Conservation (phyloP, 2,329 filamentous ascomycete species). For the Trichoderma harzianum region DNA sequence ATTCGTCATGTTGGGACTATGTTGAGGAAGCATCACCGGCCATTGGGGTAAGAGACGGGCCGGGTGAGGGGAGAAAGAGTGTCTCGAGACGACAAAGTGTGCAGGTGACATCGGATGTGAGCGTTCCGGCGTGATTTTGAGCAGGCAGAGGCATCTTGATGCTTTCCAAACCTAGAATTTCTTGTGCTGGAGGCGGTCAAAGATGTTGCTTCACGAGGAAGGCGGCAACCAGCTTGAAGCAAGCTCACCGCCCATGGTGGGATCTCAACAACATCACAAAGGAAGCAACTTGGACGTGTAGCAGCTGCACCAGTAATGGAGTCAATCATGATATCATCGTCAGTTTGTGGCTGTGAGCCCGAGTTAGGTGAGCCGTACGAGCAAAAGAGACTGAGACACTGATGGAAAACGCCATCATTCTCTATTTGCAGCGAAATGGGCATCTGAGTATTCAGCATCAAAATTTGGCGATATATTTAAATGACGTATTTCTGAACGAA, state of each 20-base stretch:
- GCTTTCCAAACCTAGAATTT: not conserved
- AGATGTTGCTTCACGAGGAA: not conserved
- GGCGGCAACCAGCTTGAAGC: not conserved
- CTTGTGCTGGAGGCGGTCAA: not conserved
- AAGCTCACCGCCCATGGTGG: not conserved
- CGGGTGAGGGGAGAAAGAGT: not conserved
- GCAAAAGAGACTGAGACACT: not conserved
- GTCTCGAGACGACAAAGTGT: not conserved
- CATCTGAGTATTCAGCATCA: not conserved
- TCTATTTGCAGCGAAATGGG: not conserved
- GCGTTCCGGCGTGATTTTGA: not conserved
- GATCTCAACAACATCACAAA: not conserved
- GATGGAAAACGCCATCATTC: not conserved
- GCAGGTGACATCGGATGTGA: not conserved
- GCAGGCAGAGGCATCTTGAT: not conserved
- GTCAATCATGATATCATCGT: not conserved
- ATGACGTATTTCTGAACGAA: not conserved
- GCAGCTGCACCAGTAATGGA: not conserved
- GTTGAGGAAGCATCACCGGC: conserved; percentile 6
- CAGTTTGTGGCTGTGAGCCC: not conserved
- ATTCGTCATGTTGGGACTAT: not conserved
- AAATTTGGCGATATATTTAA: not conserved
- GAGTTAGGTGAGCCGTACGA: not conserved
- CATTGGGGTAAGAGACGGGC: not conserved
- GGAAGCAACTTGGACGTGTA: not conserved